Conservation (phyloP, 2,329 filamentous ascomycete species). For the Teratosphaeria gauchensis region DNA sequence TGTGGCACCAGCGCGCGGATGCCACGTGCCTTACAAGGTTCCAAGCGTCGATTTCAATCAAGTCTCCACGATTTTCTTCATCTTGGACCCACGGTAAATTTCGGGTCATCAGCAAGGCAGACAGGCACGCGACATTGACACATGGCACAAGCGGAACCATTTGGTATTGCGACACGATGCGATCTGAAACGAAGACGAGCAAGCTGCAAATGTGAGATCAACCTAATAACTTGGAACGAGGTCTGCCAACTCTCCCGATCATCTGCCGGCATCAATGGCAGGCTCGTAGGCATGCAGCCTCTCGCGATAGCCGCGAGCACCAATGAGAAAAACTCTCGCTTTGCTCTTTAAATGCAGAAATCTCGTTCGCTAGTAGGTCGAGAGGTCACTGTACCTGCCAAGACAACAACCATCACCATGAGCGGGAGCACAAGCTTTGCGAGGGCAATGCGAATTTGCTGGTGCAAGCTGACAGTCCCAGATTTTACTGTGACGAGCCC, state of each 20-base stretch:
- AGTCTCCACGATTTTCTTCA: background rate
- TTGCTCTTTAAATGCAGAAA: background rate
- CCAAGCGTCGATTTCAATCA: background rate
- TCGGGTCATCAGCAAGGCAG: background rate
- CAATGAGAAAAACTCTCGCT: background rate
- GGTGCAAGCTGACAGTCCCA: no score
- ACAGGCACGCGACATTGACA: background rate
- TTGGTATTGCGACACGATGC: background rate
- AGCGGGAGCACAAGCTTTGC: no score
- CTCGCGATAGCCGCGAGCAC: background rate
- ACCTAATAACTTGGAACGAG: background rate
- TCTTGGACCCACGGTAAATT: background rate
- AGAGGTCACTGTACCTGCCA: background rate
- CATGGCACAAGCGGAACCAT: background rate
- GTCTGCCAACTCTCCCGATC: background rate
- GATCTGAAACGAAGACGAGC: background rate
- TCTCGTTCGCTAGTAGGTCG: background rate
- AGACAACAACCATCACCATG: no score
- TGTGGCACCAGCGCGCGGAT: background rate
- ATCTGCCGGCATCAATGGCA: background rate
- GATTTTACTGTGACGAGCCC: background rate
- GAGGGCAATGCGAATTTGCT: no score
- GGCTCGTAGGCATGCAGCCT: background rate
- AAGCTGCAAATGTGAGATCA: background rate
- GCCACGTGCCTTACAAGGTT: background rate